Conservation (phyloP, 352 stramenopile genomes). For the Phytophthora gonapodyides region DNA sequence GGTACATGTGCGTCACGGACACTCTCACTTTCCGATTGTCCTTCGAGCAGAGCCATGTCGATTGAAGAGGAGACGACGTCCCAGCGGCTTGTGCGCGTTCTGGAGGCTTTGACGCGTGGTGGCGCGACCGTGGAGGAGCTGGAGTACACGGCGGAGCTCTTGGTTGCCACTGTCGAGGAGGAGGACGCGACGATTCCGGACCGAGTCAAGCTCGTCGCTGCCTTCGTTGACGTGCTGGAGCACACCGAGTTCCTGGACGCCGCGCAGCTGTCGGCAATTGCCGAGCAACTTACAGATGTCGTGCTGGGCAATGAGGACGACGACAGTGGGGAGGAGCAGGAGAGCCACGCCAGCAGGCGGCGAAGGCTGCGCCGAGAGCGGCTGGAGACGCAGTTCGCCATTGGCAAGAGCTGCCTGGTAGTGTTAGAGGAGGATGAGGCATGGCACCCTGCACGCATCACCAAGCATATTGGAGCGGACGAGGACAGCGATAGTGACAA, state of each 20-base stretch:
- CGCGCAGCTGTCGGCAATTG: conserved; percentile 19
- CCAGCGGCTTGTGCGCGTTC: conserved; percentile 25
- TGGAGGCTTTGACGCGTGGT: conserved; percentile 27
- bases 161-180: conserved; percentile 57
- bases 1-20: background rate
- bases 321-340: conserved; percentile 29
- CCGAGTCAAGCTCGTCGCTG: conserved; percentile 22
- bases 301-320: conserved; percentile 23
- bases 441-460: conserved; percentile 75
- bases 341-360: conserved; percentile 26
- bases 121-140: conserved; percentile 43
- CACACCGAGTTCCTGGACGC: conserved; percentile 47
- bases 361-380: conserved; percentile 28
- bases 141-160: conserved; percentile 68
- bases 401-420: conserved; percentile 64
- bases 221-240: conserved; percentile 51
- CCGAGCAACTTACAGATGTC: conserved; percentile 26
- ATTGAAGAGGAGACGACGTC: conserved; percentile 30
- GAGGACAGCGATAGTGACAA: conserved; percentile 17
- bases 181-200: conserved; percentile 14
- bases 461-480: conserved; percentile 36
- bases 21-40: conserved; percentile 24
- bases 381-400: conserved; percentile 52
- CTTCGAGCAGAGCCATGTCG: conserved; percentile 12
- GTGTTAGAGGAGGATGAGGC: conserved; percentile 71